Base-by-base conservation (phyloP, 2,329 filamentous ascomycete species). In the Stagonosporopsis cucurbitacearum region DNA sequence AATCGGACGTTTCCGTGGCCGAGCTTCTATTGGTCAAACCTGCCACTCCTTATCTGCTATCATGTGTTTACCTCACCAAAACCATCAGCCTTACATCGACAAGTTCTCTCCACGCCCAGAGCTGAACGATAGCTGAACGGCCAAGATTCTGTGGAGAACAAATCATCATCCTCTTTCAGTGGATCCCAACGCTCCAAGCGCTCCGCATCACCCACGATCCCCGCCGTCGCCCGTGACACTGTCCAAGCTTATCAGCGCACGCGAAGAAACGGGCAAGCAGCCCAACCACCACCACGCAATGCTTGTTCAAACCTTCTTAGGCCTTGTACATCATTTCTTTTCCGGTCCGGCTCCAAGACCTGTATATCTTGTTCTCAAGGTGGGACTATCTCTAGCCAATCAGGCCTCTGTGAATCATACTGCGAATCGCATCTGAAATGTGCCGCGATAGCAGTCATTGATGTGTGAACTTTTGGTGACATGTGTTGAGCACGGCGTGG, bases 361-460 rank as follows among this genome's bases (percentile, higher is more conserved):
- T 50, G 42, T 42, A 36, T 50, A 50, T 43, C 41, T 45, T 44
- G 25, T 47, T 28, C 25, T 41, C 26, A 25, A 56, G 13, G 17
- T 50, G 48, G 9, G 49, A 50, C 60, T 67, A 69, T 67, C 66
- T 69, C 44, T 32, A 42, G 19, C 65, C 66, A 68, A 68, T 69
- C 37, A 63, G 17, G 17, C 15, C 12, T 15, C 6, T 8, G 11
- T 17, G 15, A 47, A 33, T 48, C 23, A 51, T 48, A 20, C 13
- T 47, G 45, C 22, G 45, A 36, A 52, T 42, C 54, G 40, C 44
- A 43, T 47, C 40, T 46, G 44, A 36, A 32, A 35, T 44, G 45
- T 25, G 32, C 52, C 32, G 41, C 63, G 63, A 66, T 67, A 67
- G 60, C 53, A 50, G 35, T 11, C 48, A 37, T 54, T 43, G 23